A percentile compares a stretch with the other conserved stretches of the same genome.
These are phyloP conservation scores for Eucalyptus regnans DNA, from an alignment of 345 rosid species.

Conservation along the genomic window DNA sequence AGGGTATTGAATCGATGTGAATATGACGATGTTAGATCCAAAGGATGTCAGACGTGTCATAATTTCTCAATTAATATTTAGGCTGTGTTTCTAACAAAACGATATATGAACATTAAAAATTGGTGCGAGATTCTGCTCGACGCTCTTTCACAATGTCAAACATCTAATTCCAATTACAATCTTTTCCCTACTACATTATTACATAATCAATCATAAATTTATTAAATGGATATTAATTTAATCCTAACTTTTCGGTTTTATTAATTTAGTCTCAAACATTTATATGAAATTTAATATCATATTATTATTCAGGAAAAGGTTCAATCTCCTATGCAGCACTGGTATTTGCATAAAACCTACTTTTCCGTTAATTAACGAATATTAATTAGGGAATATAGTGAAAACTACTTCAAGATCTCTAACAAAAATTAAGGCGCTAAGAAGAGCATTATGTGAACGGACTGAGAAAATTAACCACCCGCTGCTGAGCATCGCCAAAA, in stretches of 20 bases:
- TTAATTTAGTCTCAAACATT: background rate
- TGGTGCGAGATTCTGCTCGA: rapidly evolving
- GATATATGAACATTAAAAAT: rapidly evolving
- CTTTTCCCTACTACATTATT: background rate
- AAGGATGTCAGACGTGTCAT: rapidly evolving
- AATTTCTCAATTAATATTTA: background rate
- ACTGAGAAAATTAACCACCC: background rate
- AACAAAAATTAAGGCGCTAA: background rate
- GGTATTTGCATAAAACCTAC: background rate
- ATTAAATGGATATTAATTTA: background rate
- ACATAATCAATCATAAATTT: background rate
- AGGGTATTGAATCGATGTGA: background rate
- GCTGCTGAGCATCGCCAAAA: background rate
- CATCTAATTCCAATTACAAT: background rate
- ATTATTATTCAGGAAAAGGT: background rate
- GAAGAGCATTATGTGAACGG: background rate
- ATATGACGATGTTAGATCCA: background rate
- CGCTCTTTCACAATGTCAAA: rapidly evolving
- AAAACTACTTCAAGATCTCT: background rate
- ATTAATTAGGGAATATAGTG: background rate
- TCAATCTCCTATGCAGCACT: background rate
- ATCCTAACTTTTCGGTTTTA: rapidly evolving
- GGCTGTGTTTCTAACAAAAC: rapidly evolving
- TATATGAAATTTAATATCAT: background rate
- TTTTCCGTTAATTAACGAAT: rapidly evolving